Percentiles rank a stretch among this genome's conserved stretches.
Evolutionary conservation across 164 flowering plant genomes (phyloP).

Genomic region (Taxillus chinensis): DNA sequence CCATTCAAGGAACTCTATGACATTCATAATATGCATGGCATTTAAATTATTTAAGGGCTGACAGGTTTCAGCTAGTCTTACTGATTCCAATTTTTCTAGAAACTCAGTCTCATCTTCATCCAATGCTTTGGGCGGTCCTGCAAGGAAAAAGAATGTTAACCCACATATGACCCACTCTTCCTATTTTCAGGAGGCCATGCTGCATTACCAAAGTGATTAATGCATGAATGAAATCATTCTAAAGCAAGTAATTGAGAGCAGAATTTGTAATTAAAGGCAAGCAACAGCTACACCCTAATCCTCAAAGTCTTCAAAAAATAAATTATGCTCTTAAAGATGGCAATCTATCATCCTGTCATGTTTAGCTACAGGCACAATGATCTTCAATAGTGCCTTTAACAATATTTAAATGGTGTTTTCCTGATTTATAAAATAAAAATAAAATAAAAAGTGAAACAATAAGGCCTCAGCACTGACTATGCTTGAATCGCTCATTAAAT

Average conservation of each 20-base stretch:
- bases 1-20: too few relatives aligned
- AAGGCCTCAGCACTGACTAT: slow-evolving; percentile 40
- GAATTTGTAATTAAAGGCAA: too few relatives aligned
- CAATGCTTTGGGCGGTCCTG: slow-evolving; percentile 98
- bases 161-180: background rate
- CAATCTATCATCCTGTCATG: background rate
- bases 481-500: slow-evolving; percentile 92
- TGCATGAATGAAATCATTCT: too few relatives aligned
- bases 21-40: too few relatives aligned
- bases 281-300: too few relatives aligned
- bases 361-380: background rate
- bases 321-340: too few relatives aligned
- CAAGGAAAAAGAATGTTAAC: slow-evolving; percentile 4
- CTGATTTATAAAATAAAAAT: background rate
- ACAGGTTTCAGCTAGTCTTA: slow-evolving; percentile 20
- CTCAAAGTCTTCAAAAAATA: too few relatives aligned
- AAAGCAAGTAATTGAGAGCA: too few relatives aligned
- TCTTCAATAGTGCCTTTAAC: background rate
- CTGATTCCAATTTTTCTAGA: slow-evolving; percentile 74
- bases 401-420: background rate
- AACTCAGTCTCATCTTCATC: slow-evolving; percentile 97
- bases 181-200: background rate
- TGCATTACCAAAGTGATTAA: too few relatives aligned
- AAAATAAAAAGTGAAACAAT: background rate
- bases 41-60: too few relatives aligned